Evolutionary conservation across 1,284 basidiomycete species (phyloP), one percentile per base, ranked within the genome.

Genomic region (Mycosarcoma maydis): DNA sequence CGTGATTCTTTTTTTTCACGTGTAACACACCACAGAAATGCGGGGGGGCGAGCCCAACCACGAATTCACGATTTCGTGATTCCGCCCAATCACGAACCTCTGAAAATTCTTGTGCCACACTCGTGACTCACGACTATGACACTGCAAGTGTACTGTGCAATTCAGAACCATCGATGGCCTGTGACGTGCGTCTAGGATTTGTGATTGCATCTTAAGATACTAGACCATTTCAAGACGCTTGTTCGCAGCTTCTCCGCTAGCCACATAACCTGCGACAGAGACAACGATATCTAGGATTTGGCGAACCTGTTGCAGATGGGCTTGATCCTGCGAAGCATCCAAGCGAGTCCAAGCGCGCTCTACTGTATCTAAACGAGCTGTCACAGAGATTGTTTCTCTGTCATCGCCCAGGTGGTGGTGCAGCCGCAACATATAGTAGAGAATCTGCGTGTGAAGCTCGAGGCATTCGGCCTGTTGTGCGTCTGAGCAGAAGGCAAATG

Each of bases 351-450:
- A 71, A 9, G 26, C 46, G 13, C 43, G 14, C 23, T 73, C 71
- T 16, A 53, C 37, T 16, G 32, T 23, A 7, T 47, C 38, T 22
- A 56, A 34, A 16, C 55, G 59, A 24, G 24, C 34, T 5, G 53
- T 29, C 14, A 46, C 20, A 9, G 20, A 30, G 4, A 45, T 38
- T 23, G 27, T 23, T 13, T 49, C 20, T 16, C 20, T 30, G 10
- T 33, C 33, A 27, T 56, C 36, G 20, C 49, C 71, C 26, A 61
- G 11, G 38, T 69, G 61, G 24, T 73, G 71, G 23, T 60, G 39
- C 4, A 73, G 56, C 9, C 71, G 56, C 19, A 56, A 26, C 47
- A 58, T 49, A 49, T 61, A 70, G 51, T 73, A 73, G 19, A 73
- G 66, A n/a, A 73, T 64, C 38, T 54, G 59, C 20, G 52, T 61